Evolutionary conservation across 495 filamentous ascomycete species (phyloP).

Genomic region (Tuber calosporum): DNA sequence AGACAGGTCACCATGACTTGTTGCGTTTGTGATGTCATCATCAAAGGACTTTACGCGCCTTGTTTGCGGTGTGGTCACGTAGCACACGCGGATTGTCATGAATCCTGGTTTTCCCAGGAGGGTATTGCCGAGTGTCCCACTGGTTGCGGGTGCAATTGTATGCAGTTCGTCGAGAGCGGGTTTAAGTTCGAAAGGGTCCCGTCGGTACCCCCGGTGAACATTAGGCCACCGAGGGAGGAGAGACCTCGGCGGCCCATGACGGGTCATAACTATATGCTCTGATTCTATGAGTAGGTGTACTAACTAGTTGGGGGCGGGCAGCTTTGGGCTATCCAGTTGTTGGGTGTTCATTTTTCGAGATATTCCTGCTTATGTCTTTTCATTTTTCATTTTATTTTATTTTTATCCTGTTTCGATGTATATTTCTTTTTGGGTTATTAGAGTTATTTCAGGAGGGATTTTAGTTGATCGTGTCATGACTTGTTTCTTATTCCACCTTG

Average conservation of each 20-base stretch:
- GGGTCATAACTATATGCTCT: not conserved
- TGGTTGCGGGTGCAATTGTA: constrained; percentile 46
- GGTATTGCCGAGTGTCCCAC: constrained; percentile 42
- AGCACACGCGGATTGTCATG: constrained; percentile 52
- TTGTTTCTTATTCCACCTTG: not conserved
- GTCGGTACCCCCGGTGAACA: constrained; percentile 1
- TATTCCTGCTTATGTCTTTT: not conserved
- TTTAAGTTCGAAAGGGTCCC: constrained; percentile 30
- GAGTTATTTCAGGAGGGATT: not conserved
- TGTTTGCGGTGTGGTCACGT: constrained; percentile 59
- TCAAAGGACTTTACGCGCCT: constrained; percentile 52
- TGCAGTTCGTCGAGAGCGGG: constrained; percentile 28
- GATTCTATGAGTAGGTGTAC: not conserved
- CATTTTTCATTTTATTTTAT: not conserved
- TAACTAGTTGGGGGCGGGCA: not conserved
- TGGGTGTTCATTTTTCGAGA: not conserved
- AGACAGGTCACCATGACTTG: constrained; percentile 53
- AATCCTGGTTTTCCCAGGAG: constrained; percentile 45
- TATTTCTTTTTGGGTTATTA: not conserved
- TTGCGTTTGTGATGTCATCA: constrained; percentile 54
- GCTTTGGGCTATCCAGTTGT: not conserved
- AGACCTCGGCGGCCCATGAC: not conserved
- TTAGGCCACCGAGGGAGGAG: constrained; percentile 26
- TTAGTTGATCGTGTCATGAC: not conserved
- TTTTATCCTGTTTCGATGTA: not conserved